Evolutionary conservation across 805 yeast genomes (phyloP).

Genomic region (Starmerella khaoyaiensis): DNA sequence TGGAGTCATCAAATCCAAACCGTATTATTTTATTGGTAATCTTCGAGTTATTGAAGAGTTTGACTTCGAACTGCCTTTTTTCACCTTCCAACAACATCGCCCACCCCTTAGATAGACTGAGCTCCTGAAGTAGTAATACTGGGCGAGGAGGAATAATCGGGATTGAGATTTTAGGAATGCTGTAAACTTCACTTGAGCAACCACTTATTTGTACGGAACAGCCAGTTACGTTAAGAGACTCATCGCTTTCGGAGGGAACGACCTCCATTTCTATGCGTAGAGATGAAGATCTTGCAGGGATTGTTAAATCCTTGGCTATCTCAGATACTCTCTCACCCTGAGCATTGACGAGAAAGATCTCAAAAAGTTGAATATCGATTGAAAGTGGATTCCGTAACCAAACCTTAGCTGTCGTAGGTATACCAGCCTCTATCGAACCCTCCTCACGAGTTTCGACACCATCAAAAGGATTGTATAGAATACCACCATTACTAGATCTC

Average conservation of each 20-base stretch:
- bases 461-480: constrained; percentile 41
- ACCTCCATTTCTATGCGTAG: constrained; percentile 19
- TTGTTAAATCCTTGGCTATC: constrained; percentile 18
- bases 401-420: constrained; percentile 44
- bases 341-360: constrained; percentile 22
- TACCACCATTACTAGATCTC: constrained; percentile 8
- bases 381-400: constrained; percentile 66
- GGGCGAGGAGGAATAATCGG: constrained; percentile 43
- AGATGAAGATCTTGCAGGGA: constrained; percentile 23
- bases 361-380: constrained; percentile 51
- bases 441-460: constrained; percentile 20
- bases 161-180: constrained; percentile 23
- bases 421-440: constrained; percentile 43
- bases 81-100: constrained; percentile 75
- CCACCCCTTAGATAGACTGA: constrained; percentile 50
- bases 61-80: constrained; percentile 36
- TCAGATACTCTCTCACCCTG: constrained; percentile 19
- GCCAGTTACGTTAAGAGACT: constrained; percentile 39
- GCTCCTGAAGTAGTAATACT: constrained; percentile 37
- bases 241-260: constrained; percentile 33
- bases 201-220: constrained; percentile 39
- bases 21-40: constrained; percentile 45
- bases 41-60: constrained; percentile 44
- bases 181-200: constrained; percentile 35
- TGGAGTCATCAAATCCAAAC: constrained; percentile 59